Evolutionary conservation across 805 yeast species (phyloP).

Genomic region (Kluyveromyces starmeri): DNA sequence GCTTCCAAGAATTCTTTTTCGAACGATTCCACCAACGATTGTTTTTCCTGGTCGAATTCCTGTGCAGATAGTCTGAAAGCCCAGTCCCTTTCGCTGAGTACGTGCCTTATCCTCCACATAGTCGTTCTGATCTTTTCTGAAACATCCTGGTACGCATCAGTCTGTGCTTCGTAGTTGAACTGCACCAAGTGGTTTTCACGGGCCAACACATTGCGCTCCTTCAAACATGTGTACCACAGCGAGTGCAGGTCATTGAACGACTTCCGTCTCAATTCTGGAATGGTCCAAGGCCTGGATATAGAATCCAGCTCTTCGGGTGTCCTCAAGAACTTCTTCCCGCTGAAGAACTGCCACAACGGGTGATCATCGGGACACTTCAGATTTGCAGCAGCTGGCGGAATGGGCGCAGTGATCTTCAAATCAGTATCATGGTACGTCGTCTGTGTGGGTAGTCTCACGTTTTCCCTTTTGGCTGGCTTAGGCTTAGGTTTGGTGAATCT

Average conservation of each 20-base stretch:
- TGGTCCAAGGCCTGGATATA: slow-evolving; percentile 72
- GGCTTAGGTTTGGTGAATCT: slow-evolving; percentile 31
- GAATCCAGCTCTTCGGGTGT: slow-evolving; percentile 42
- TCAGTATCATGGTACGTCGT: slow-evolving; percentile 20
- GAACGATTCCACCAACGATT: slow-evolving; percentile 48
- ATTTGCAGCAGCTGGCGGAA: slow-evolving; percentile 71
- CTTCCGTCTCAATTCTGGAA: slow-evolving; percentile 83
- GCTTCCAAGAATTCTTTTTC: slow-evolving; percentile 46
- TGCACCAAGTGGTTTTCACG: slow-evolving; percentile 62
- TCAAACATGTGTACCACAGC: slow-evolving; percentile 80
- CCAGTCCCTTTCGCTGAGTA: slow-evolving; percentile 74
- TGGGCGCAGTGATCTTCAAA: slow-evolving; percentile 64
- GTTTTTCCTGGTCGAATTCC: slow-evolving; percentile 34
- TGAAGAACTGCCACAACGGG: slow-evolving; percentile 92
- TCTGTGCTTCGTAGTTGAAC: slow-evolving; percentile 34
- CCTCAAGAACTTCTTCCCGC: slow-evolving; percentile 54
- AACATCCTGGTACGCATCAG: slow-evolving; percentile 28
- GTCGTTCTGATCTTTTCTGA: slow-evolving; percentile 44
- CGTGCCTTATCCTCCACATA: slow-evolving; percentile 79
- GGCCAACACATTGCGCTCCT: slow-evolving; percentile 69
- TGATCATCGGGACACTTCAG: slow-evolving; percentile 72
- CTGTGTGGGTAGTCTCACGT: slow-evolving; percentile 21
- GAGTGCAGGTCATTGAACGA: slow-evolving; percentile 86
- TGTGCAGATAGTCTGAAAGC: slow-evolving; percentile 53
- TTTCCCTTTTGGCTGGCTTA: slow-evolving; percentile 16